phyloP scores from a whole-genome alignment of 2,329 filamentous ascomycete genomes.

The Onygena corvina region DNA sequence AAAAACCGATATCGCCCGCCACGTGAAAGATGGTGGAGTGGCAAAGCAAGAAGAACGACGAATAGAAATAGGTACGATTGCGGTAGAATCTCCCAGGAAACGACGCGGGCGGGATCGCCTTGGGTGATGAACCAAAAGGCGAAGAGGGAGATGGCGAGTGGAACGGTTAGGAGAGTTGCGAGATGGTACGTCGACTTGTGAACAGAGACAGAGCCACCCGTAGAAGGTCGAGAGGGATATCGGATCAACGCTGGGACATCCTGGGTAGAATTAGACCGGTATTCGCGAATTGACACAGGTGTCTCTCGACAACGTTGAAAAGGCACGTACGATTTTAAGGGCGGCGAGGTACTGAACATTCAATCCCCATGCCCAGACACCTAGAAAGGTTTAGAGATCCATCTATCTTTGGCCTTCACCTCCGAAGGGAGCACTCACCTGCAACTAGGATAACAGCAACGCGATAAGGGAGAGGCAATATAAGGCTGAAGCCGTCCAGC shows the following conservation, averaged over 20 bases:
- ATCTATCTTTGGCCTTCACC: slow-evolving; percentile 3
- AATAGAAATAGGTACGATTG: slow-evolving; percentile 69
- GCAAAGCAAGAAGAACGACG: slow-evolving; percentile 57
- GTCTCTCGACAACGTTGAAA: background rate
- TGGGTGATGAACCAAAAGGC: slow-evolving; percentile 75
- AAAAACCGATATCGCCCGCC: slow-evolving; percentile 65
- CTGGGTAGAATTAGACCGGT: slow-evolving; percentile 27
- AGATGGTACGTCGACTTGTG: slow-evolving; percentile 78
- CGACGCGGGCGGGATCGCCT: slow-evolving; percentile 55
- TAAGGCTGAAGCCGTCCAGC: slow-evolving; percentile 67
- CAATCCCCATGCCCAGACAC: slow-evolving; percentile 86
- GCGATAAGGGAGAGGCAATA: slow-evolving; percentile 80
- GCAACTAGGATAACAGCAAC: slow-evolving; percentile 75
- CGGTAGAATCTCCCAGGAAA: slow-evolving; percentile 72
- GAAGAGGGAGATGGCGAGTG: slow-evolving; percentile 59
- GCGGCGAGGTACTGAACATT: slow-evolving; percentile 79
- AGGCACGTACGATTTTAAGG: slow-evolving; percentile 54
- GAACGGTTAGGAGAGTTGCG: slow-evolving; percentile 60
- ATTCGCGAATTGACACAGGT: background rate
- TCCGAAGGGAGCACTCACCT: slow-evolving; percentile 42
- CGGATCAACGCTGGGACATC: slow-evolving; percentile 77
- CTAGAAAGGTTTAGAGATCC: slow-evolving; percentile 34
- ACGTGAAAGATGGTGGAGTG: slow-evolving; percentile 56
- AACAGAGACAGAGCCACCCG: slow-evolving; percentile 55
- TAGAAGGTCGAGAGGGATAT: slow-evolving; percentile 63